These are phyloP conservation scores for Xylaria telfairii DNA, from an alignment of 495 filamentous ascomycete species.

Conservation along the genomic window DNA sequence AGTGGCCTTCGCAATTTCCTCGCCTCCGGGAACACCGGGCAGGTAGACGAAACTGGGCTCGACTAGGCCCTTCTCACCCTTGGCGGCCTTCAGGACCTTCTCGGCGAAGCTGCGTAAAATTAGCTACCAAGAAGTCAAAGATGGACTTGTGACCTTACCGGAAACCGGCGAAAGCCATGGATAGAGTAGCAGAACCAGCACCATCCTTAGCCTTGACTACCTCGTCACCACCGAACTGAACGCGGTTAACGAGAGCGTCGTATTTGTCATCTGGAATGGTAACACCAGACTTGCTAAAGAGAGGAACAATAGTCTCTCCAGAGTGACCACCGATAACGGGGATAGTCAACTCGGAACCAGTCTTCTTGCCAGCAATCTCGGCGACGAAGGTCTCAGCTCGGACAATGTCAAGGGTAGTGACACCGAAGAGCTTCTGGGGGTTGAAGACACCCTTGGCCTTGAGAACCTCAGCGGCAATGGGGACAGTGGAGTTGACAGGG, in stretches of 20 bases:
- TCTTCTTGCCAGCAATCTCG: constrained; percentile 78
- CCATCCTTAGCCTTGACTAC: constrained; percentile 98
- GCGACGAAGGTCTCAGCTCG: constrained; percentile 97
- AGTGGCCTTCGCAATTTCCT: constrained; percentile 77
- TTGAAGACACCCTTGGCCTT: constrained; percentile 93
- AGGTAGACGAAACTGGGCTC: constrained; percentile 96
- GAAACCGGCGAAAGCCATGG: constrained; percentile 97
- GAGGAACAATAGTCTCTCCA: constrained; percentile 95
- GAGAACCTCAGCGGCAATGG: constrained; percentile 94
- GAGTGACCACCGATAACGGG: constrained; percentile 98
- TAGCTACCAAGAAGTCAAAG: constrained; percentile 21
- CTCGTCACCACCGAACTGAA: constrained; percentile 98
- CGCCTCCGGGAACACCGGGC: constrained; percentile 84
- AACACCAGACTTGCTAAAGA: constrained; percentile 89
- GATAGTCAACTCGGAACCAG: constrained; percentile 79
- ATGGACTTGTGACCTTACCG: constrained; percentile 59
- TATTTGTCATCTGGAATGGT: constrained; percentile 86
- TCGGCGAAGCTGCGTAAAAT: constrained; percentile 76
- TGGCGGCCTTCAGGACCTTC: constrained; percentile 84
- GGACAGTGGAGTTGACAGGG: constrained; percentile 98
- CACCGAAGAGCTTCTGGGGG: constrained; percentile 92
- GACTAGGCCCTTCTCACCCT: constrained; percentile 88
- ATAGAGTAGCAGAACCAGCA: constrained; percentile 91
- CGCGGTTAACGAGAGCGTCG: constrained; percentile 84
- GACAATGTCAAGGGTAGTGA: constrained; percentile 97